Base-by-base conservation (phyloP, 2,329 filamentous ascomycete genomes). In the Calonectria naviculata region DNA sequence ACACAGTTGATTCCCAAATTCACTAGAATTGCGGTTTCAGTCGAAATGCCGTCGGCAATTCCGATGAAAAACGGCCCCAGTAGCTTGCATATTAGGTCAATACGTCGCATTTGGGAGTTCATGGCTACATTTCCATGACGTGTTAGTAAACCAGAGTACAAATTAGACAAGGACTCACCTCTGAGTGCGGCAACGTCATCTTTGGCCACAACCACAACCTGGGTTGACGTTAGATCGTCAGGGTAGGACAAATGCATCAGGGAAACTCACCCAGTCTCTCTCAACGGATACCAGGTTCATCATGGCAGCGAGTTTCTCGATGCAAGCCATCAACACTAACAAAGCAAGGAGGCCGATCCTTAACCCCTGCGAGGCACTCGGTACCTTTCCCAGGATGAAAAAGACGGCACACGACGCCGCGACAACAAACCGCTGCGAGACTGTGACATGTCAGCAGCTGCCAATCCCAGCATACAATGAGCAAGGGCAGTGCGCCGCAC, bases 281-380 rank as follows among this genome's bases (percentile, higher is more conserved):
- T 95, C 93, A 0, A 95, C 87, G 0, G 93, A 86, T 1, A 95
- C 89, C 0, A 89, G 85, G 78, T 94, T 95, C 79, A 90, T 86
- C 7, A 92, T 86, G 1, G 91, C 87, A 17, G 85, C 87, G 10
- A 94, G 81, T 79, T 95, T 95, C 81, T 95, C 93, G 1, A 92
- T 77, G 67, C 92, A 93, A 0, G 92, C 91, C 52, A 94, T 82
- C 0, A 89, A 21, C 0, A 88, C 85, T 3, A 86, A 68, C 0
- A 81, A 36, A 0, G 77, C 79, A 44, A 88, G 81, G 17, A 85
- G 70, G 3, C 74, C 71, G 12, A 61, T 64, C 34, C 75, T 65
- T 6, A 75, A 31, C 26, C 64, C 65, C 15, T 34, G 56, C 2
- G 73, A 63, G 4, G 72, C 44, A 10, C 47, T 10, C 2, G 65